Evolutionary conservation across 257 asterid genomes (phyloP), one percentile per base, ranked within the genome.

Genomic region (Buddleja alternifolia): DNA sequence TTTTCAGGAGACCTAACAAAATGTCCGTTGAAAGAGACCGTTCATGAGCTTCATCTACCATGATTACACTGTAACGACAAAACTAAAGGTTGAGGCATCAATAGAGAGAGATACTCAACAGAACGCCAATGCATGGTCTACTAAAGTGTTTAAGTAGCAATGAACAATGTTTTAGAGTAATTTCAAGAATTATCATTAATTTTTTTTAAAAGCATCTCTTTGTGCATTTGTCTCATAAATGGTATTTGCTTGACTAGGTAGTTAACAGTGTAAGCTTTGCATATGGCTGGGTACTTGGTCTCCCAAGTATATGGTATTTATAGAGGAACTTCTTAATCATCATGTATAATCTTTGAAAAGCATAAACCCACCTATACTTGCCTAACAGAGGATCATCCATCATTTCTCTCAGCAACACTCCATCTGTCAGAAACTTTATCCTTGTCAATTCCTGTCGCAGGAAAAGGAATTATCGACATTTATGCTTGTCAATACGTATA

Each of bases 21-120:
- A 93, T 89, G 73, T 93, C 99, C 0, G 97, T 94, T 8, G 97
- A 83, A 77, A 94, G 88, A 42, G 99, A 94, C 69, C 96, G 87
- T 73, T 94, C 99, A 63, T 89, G 99, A 76, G 97, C 99, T 84
- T 94, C 99, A 83, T 94, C 99, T 70, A 94, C 88, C 97, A 91
- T 91, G 74, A 93, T 89, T 52, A 94, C 96, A 79, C 99, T 94
- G 88, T 17, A 66, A 15, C 24, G 52, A 41, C 73, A 72, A 72
- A 69, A 70, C 37, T 10, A 71, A 17, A 73, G 66, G 76, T 71
- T 62, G 34, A 61, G 56, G 52, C 63, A 79, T 29, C 10, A 44
- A 10, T 8, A 40, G 10, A 24, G 2, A 40, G 40, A n/a, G n/a
- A n/a, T n/a, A n/a, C n/a, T n/a, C n/a, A n/a, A n/a, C n/a, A n/a